These are phyloP conservation scores for Ganoderma boninense DNA, from an alignment of 1,284 basidiomycete species.

Conservation along the genomic window DNA sequence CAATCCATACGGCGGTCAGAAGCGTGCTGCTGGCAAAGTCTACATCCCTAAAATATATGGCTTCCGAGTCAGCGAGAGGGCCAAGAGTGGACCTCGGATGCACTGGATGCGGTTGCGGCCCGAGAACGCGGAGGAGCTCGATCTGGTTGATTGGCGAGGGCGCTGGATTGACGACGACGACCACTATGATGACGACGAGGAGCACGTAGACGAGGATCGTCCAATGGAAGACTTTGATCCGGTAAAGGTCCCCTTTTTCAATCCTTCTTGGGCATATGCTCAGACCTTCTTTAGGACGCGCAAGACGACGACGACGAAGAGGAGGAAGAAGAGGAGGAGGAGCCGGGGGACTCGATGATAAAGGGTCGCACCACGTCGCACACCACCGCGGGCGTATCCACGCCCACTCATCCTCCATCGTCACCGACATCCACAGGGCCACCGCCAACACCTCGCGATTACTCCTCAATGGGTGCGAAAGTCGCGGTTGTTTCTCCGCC, in stretches of 20 bases:
- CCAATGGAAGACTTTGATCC: slow-evolving; percentile 87
- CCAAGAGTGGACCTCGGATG: slow-evolving; percentile 95
- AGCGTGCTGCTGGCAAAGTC: slow-evolving; percentile 84
- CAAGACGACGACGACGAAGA: slow-evolving; percentile 74
- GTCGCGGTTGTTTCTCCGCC: slow-evolving; percentile 16
- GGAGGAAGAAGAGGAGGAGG: slow-evolving; percentile 60
- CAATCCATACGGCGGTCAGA: slow-evolving; percentile 89
- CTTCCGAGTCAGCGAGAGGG: slow-evolving; percentile 85
- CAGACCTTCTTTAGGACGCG: slow-evolving; percentile 50
- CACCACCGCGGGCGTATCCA: slow-evolving; percentile 41
- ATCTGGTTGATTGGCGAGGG: slow-evolving; percentile 88
- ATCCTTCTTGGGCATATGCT: slow-evolving; percentile 19
- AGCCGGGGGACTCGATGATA: slow-evolving; percentile 43
- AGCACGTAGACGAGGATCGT: slow-evolving; percentile 71
- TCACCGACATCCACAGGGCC: slow-evolving; percentile 41
- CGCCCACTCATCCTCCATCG: slow-evolving; percentile 43
- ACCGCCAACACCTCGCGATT: slow-evolving; percentile 41
- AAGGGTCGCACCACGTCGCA: slow-evolving; percentile 45
- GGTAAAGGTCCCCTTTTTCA: slow-evolving; percentile 51
- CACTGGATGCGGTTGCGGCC: slow-evolving; percentile 93
- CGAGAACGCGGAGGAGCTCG: slow-evolving; percentile 80
- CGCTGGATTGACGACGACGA: slow-evolving; percentile 86
- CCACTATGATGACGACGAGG: slow-evolving; percentile 65
- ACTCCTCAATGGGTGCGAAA: slow-evolving; percentile 16
- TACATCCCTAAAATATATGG: slow-evolving; percentile 96